phyloP scores from a whole-genome alignment of 148 eudicot genomes.

The Camellia sinensis region DNA sequence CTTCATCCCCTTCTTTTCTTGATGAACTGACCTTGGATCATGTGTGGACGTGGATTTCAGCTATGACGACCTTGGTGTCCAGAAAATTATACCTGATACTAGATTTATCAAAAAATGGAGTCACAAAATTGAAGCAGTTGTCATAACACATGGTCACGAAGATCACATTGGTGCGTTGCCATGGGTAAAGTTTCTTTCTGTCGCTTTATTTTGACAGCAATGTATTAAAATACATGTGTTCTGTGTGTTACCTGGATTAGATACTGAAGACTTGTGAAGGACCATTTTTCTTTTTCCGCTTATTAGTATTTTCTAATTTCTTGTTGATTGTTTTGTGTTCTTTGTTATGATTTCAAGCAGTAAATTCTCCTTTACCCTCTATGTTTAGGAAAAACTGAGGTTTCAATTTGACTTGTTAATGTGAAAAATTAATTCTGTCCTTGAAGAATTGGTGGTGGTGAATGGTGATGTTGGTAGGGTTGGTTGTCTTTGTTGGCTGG shows the following conservation, averaged over 20 bases:
- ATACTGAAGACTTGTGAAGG: background rate
- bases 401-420: too few species aligned
- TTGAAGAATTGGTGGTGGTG: too few species aligned
- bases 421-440: too few species aligned
- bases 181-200: slow-evolving; percentile 83
- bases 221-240: background rate
- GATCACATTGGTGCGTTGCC: slow-evolving; percentile 99
- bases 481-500: too few species aligned
- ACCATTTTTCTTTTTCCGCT: too few species aligned
- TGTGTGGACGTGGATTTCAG: slow-evolving; percentile 38
- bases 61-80: slow-evolving; percentile 90
- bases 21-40: slow-evolving; percentile 14
- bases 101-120: slow-evolving; percentile 89
- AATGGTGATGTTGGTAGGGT: too few species aligned
- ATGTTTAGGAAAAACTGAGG: too few species aligned
- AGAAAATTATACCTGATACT: slow-evolving; percentile 94
- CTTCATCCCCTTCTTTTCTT: background rate
- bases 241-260: background rate
- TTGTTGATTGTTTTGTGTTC: too few species aligned
- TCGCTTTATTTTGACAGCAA: background rate
- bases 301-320: too few species aligned
- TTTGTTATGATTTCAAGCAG: too few species aligned
- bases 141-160: slow-evolving; percentile 98
- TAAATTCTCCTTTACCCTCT: too few species aligned
- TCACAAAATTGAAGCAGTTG: slow-evolving; percentile 98